A percentile compares a stretch with the other conserved stretches of the same genome.
phyloP scores from a whole-genome alignment of 2,329 filamentous ascomycete species.

The Aspergillus sergii region DNA sequence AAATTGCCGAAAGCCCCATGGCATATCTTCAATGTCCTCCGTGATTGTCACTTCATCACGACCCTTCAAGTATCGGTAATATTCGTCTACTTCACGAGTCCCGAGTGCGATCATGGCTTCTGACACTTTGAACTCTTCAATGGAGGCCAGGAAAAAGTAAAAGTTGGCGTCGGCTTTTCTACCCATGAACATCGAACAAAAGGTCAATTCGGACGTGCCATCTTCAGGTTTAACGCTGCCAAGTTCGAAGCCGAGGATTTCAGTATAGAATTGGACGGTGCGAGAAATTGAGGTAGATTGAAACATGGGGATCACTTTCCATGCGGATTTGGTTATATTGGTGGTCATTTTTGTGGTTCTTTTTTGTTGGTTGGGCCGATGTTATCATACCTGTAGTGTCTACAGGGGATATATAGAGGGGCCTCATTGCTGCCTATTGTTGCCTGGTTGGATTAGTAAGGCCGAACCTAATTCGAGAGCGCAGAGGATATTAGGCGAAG shows the following conservation, averaged over 20 bases:
- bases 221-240: not conserved
- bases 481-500: too few species aligned
- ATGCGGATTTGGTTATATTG: not conserved
- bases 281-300: not conserved
- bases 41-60: not conserved
- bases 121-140: not conserved
- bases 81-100: not conserved
- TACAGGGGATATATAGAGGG: too few species aligned
- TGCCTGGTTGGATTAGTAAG: too few species aligned
- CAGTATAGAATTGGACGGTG: not conserved
- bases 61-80: not conserved
- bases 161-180: not conserved
- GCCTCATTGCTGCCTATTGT: too few species aligned
- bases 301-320: not conserved
- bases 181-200: not conserved
- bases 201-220: not conserved
- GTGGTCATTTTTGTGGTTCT: not conserved
- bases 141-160: not conserved
- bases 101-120: not conserved
- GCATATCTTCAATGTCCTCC: not conserved
- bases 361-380: too few species aligned
- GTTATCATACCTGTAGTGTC: too few species aligned
- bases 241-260: not conserved
- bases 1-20: not conserved
- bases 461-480: too few species aligned